Percentiles rank a stretch among this genome's conserved stretches.
These are phyloP conservation scores for Ogataea wickerhamii DNA, from an alignment of 805 yeast species.

Conservation along the genomic window DNA sequence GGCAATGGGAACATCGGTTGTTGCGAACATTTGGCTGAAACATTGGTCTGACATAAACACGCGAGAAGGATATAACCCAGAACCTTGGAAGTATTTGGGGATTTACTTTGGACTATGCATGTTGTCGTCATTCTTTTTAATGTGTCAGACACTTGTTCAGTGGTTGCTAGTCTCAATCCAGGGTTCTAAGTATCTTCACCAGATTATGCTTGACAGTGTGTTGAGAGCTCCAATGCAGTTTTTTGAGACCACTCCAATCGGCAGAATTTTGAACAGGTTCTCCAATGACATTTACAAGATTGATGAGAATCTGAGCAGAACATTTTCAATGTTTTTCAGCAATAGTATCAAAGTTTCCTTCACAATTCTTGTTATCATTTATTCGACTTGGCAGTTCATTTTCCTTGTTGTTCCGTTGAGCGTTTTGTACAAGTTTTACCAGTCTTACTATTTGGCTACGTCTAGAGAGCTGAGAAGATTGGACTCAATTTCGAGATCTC, in stretches of 20 bases:
- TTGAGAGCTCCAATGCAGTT: slow-evolving; percentile 92
- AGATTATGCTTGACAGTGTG: slow-evolving; percentile 66
- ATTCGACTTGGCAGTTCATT: slow-evolving; percentile 83
- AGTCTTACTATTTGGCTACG: slow-evolving; percentile 69
- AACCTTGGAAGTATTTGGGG: slow-evolving; percentile 66
- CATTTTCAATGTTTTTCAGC: slow-evolving; percentile 63
- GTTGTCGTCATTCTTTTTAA: slow-evolving; percentile 53
- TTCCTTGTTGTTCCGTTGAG: slow-evolving; percentile 69
- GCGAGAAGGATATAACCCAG: slow-evolving; percentile 63
- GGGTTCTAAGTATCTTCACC: slow-evolving; percentile 75
- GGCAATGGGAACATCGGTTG: slow-evolving; percentile 59
- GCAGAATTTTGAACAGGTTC: slow-evolving; percentile 85
- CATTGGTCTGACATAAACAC: slow-evolving; percentile 95
- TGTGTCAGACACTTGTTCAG: slow-evolving; percentile 63
- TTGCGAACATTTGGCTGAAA: slow-evolving; percentile 87
- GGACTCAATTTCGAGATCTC: slow-evolving; percentile 76
- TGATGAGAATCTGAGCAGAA: slow-evolving; percentile 74
- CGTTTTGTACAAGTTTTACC: slow-evolving; percentile 64
- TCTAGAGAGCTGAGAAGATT: slow-evolving; percentile 81
- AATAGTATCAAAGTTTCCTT: slow-evolving; percentile 63
- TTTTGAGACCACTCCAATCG: slow-evolving; percentile 94
- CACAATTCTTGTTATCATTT: slow-evolving; percentile 75
- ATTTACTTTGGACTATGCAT: slow-evolving; percentile 76
- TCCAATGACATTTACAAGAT: slow-evolving; percentile 87
- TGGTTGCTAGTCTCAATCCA: slow-evolving; percentile 81